Conservation (phyloP, 1,139 yeast species). For the Candida dubliniensis region DNA sequence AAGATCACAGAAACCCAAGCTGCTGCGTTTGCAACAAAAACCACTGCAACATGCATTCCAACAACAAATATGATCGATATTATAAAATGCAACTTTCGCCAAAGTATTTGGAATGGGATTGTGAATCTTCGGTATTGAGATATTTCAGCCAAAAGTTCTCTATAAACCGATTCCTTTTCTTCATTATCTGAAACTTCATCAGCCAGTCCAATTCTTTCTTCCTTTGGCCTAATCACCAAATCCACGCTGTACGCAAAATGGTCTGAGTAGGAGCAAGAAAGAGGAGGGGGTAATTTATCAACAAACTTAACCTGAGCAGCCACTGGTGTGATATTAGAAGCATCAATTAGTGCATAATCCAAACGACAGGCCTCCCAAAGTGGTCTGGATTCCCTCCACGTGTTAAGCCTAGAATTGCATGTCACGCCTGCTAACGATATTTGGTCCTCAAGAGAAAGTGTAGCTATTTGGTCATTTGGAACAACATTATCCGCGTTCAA, state of each 20-base stretch:
- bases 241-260: constrained; percentile 86
- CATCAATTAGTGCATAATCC: constrained; percentile 84
- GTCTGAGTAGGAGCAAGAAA: constrained; percentile 77
- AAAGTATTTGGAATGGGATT: constrained; percentile 55
- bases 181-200: constrained; percentile 3
- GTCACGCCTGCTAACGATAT: constrained; percentile 77
- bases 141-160: constrained; percentile 58
- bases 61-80: constrained; percentile 43
- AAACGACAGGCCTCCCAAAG: constrained; percentile 81
- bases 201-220: constrained; percentile 4
- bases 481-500: constrained; percentile 32
- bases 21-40: constrained; percentile 51
- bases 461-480: constrained; percentile 48
- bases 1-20: constrained; percentile 34
- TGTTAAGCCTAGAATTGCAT: constrained; percentile 81
- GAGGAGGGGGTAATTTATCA: constrained; percentile 56
- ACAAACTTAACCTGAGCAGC: constrained; percentile 72
- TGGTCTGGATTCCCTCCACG: constrained; percentile 71
- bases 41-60: constrained; percentile 45
- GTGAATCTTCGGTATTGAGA: constrained; percentile 55
- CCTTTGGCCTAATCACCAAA: constrained; percentile 23
- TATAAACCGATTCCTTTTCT: constrained; percentile 41
- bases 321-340: constrained; percentile 48
- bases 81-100: constrained; percentile 69
- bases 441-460: constrained; percentile 66